Evolutionary conservation across 78 protist species (phyloP), one percentile per base, ranked within the genome.

Genomic region (Cavenderia fasciculata): DNA sequence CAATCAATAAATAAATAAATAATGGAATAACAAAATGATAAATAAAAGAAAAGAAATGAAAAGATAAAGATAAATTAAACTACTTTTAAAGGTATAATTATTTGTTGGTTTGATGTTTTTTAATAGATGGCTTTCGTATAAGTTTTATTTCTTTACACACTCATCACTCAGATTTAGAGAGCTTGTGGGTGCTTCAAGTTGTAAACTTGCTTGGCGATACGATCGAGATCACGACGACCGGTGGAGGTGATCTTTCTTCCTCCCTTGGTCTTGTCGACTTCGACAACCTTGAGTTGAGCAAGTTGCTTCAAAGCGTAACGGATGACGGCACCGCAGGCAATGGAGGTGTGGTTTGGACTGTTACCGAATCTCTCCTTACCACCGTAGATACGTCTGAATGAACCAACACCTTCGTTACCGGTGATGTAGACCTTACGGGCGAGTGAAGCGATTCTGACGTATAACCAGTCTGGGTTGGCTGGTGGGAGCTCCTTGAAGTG

Each of bases 401-500:
- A 59, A 36, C 84, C 96, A 23, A 97, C 95, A 47, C 98, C 98
- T 59, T 61, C 70, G 25, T 93, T 93, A 36, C 86, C 88, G 31
- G 96, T 75, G 43, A 97, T 11, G 92, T 97, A 97, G 29, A 97
- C 78, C 34, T 86, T 94, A 63, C 98, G 94, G 71, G 97, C 97
- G 29, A 97, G 88, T 38, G 97, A 59, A 44, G 98, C 98, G 43
- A 87, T 73, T 51, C 99, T 97, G 75, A 95, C 69, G 98, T 92
- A 99, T 93, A 79, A 98, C 99, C 99, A 99, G 90, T 98, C 99
- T 38, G 98, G 97, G 95, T 99, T 94, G 29, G 82, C 46, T 18
- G 99, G 99, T 25, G 97, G 96, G 52, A 96, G 97, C 92, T 99
- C 99, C 89, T 92, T 95, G 92, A 11, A 2, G 62, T 65, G 14